These are phyloP conservation scores for Pythium monospermum DNA, from an alignment of 352 stramenopile genomes.

Conservation along the genomic window DNA sequence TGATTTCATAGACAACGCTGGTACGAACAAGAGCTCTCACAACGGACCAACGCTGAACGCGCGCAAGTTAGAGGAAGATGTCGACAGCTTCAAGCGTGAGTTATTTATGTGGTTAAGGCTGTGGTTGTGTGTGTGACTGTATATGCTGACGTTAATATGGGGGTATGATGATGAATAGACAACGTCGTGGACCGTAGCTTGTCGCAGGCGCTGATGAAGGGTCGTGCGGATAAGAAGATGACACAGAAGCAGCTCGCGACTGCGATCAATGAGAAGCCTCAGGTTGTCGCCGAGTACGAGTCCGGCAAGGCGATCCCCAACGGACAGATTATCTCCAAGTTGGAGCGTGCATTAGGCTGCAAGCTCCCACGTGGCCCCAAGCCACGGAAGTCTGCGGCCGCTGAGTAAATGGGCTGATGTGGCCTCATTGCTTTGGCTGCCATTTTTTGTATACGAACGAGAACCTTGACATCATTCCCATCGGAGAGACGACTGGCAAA, in stretches of 20 bases:
- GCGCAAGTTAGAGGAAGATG: slow-evolving; percentile 89
- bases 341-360: slow-evolving; percentile 92
- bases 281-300: slow-evolving; percentile 97
- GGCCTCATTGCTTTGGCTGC: no score
- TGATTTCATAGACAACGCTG: slow-evolving; percentile 40
- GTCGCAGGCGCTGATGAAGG: slow-evolving; percentile 93
- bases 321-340: slow-evolving; percentile 95
- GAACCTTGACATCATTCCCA: no score
- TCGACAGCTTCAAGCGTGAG: slow-evolving; percentile 87
- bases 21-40: slow-evolving; percentile 86
- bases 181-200: slow-evolving; percentile 81
- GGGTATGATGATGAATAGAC: no score
- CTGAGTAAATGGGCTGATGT: neutral
- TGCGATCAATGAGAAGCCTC: slow-evolving; percentile 94
- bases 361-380: slow-evolving; percentile 73
- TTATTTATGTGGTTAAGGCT: slow-evolving; percentile 5
- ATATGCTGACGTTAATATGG: no score
- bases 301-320: slow-evolving; percentile 97
- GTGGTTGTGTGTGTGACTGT: no score
- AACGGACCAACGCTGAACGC: slow-evolving; percentile 72
- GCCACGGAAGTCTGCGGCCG: slow-evolving; percentile 37
- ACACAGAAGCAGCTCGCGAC: slow-evolving; percentile 98
- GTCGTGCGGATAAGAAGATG: slow-evolving; percentile 96
- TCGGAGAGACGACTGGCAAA: no score
- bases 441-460: no score